Conservation (phyloP, 2,329 filamentous ascomycete species). For the Penicillium crustosum region DNA sequence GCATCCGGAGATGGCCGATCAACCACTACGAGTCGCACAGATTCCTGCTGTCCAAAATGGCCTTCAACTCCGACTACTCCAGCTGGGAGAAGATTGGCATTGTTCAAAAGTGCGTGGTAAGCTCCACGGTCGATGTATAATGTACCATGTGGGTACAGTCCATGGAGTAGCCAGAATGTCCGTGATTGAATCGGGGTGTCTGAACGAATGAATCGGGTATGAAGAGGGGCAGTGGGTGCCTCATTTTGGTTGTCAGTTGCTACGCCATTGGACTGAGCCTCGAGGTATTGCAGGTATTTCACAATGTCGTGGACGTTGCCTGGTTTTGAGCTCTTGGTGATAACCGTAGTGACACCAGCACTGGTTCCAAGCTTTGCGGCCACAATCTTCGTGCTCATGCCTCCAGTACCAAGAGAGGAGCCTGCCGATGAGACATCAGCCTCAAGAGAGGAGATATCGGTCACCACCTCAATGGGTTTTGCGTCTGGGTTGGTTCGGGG, state of each 20-base stretch:
- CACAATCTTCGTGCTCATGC: constrained; percentile 97
- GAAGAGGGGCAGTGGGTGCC: constrained; percentile 63
- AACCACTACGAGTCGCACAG: constrained; percentile 81
- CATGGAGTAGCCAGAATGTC: constrained; percentile 96
- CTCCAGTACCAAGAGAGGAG: constrained; percentile 85
- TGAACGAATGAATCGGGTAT: constrained; percentile 90
- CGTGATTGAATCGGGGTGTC: constrained; percentile 83
- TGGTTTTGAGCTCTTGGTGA: constrained; percentile 89
- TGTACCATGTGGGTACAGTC: constrained; percentile 83
- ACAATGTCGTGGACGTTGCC: constrained; percentile 90
- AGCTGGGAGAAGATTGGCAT: constrained; percentile 83
- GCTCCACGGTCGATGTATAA: constrained; percentile 93
- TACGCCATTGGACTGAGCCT: constrained; percentile 33
- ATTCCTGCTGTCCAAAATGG: constrained; percentile 86
- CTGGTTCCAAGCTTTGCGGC: constrained; percentile 89
- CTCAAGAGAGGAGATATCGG: constrained; percentile 77
- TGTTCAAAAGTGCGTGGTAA: constrained; percentile 73
- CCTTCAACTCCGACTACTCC: constrained; percentile 91
- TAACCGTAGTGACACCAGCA: constrained; percentile 92
- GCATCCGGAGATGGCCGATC: constrained; percentile 53
- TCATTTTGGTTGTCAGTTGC: constrained; percentile 28
- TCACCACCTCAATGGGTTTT: constrained; percentile 84
- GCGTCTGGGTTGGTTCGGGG: constrained; percentile 82
- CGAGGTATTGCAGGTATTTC: constrained; percentile 69
- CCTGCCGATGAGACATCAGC: constrained; percentile 91